Evolutionary conservation across 257 asterid genomes (phyloP).

Genomic region (Jacaranda copaia): DNA sequence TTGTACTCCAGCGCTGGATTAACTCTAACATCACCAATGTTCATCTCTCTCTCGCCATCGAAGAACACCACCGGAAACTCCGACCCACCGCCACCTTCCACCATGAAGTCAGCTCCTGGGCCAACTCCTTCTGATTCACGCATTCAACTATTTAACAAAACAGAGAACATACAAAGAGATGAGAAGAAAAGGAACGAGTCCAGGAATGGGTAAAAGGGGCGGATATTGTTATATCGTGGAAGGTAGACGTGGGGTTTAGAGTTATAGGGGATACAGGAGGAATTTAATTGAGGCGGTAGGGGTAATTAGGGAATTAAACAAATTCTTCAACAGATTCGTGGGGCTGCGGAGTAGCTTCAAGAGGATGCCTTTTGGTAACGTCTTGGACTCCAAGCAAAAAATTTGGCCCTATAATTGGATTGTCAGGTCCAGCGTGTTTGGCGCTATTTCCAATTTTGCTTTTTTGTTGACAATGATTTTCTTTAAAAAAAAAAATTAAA

Average conservation of each 20-base stretch:
- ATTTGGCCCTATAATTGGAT: background rate
- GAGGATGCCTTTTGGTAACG: constrained; percentile 17
- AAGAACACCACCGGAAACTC: constrained; percentile 59
- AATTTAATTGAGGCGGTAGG: constrained; percentile 24
- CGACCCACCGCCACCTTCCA: constrained; percentile 53
- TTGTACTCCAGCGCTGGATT: constrained; percentile 58
- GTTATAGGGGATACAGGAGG: constrained; percentile 8
- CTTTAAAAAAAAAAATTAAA: background rate
- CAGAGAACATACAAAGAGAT: background rate
- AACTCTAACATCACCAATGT: constrained; percentile 51
- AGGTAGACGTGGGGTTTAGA: constrained; percentile 13
- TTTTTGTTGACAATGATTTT: background rate
- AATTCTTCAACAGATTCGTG: constrained; percentile 10
- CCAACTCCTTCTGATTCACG: background rate
- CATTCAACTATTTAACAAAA: background rate
- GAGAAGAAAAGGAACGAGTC: constrained; percentile 1
- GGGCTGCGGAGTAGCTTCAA: constrained; percentile 8
- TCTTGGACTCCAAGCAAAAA: constrained; percentile 40
- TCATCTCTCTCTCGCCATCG: constrained; percentile 68
- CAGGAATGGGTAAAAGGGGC: background rate
- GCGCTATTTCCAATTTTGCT: background rate
- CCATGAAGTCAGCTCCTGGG: constrained; percentile 37
- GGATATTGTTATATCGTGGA: constrained; percentile 1
- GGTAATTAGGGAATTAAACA: constrained; percentile 20
- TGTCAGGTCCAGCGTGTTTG: constrained; percentile 7